Percentiles rank a stretch among this genome's conserved stretches.
These are phyloP conservation scores for Colletotrichum salicis DNA, from an alignment of 2,329 filamentous ascomycete species.

Conservation along the genomic window DNA sequence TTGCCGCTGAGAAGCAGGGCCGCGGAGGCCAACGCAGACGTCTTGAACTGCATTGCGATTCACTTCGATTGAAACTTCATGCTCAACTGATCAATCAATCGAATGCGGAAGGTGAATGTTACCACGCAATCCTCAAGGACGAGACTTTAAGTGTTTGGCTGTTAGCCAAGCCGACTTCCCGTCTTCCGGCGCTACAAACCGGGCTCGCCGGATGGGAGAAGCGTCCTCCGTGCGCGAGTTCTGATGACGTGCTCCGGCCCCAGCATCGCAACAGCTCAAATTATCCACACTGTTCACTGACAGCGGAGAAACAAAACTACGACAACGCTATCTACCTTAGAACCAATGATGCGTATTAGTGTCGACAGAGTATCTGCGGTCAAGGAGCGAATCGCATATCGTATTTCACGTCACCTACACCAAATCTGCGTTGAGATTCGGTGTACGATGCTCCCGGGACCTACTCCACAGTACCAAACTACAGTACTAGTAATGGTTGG, in stretches of 20 bases:
- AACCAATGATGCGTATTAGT: background rate
- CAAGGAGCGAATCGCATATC: too few species aligned
- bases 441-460: too few species aligned
- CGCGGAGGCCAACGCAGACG: background rate
- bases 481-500: too few species aligned
- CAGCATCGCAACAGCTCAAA: conserved; percentile 7
- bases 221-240: background rate
- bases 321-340: background rate
- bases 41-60: conserved; percentile 4
- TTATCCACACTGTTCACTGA: background rate
- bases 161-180: background rate
- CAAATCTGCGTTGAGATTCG: too few species aligned
- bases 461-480: too few species aligned
- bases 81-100: background rate
- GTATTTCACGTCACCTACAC: too few species aligned
- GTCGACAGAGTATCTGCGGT: too few species aligned
- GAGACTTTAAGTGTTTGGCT: background rate
- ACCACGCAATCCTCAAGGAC: background rate
- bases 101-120: background rate
- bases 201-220: conserved; percentile 10
- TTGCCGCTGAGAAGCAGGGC: conserved; percentile 1
- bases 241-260: conserved; percentile 27
- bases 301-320: background rate
- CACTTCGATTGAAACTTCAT: background rate
- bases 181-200: background rate